Base-by-base conservation (phyloP, 345 rosid genomes). In the Nasturtium officinale region DNA sequence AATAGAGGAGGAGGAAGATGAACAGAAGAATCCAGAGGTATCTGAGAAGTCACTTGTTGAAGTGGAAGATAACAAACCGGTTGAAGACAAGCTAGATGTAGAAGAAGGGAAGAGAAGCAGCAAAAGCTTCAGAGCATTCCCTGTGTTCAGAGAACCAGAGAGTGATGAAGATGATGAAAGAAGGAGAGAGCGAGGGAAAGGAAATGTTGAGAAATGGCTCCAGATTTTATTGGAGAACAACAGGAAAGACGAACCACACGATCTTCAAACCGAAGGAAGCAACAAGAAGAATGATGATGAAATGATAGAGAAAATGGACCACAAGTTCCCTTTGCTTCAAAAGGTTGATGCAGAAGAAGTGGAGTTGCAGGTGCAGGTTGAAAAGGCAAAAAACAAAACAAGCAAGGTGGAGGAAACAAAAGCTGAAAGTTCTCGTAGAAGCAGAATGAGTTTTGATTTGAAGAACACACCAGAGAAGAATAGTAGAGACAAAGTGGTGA, bases 171-270 rank as follows among this genome's bases (percentile, higher is more conserved):
- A 88, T 73, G 94, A 87, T 77, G 92, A 89, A 71, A 85, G 84
- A 76, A 82, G 87, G 78, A 86, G 77, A 81, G 81, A 77, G 63
- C 81, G 96, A 2, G 99, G 99, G 45, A 95, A 88, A 83, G 98
- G 90, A 76, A 90, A 96, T 52, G 85, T 96, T 0, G 99, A 96
- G 81, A 89, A 81, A 77, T 96, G 99, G 99, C 94, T 92, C 15
- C 87, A 87, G 61, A 81, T 96, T 80, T 73, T 96, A 81, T 77
- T 92, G 48, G 90, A 90, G 35, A 81, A 80, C 70, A 53, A 80
- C 70, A 42, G 15, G 8, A 40, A 52, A 38, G 76, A 77, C 57
- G 88, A 77, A 23, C 86, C 81, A 40, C 28, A 42, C 3, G 86
- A 84, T 43, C 79, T 70, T 69, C 63, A 80, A 76, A 77, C 53